Base-by-base conservation (phyloP, 495 filamentous ascomycete genomes). In the Hypoxylon subgilvum region DNA sequence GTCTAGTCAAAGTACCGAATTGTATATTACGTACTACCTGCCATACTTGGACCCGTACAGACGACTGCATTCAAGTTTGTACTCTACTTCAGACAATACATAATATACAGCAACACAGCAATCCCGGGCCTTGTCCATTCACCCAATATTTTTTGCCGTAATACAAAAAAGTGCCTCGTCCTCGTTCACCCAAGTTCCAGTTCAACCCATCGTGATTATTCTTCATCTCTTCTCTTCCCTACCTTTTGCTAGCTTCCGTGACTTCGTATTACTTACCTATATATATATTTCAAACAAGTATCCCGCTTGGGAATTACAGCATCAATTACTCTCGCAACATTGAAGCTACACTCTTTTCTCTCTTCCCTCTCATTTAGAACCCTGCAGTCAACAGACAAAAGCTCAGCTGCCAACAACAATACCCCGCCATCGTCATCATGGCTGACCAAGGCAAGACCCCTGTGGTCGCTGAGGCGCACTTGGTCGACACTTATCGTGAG, bases 381-480 rank as follows among this genome's bases (percentile, higher is more conserved):
- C 71, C 69, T 66, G 54, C 52, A 53, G 46, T 44, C 35, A 57
- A 58, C 61, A 57, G 58, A 49, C 61, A 65, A 60, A 16, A 46
- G 46, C 46, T 52, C 30, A 23, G 47, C 52, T 43, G 39, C 36
- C 61, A 72, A 67, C 69, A 64, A 59, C 52, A 54, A 43, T 61
- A 51, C 67, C 59, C 49, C 68, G 61, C 57, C 57, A 62, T 73
- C 57, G 61, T 73, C 75, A 77, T 47, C 63, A 93, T 94, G 89
- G 85, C 84, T 68, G 86, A 88, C 72, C 84, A 53, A 67, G 71
- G 79, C 58, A 82, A 83, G 71, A 75, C 79, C 68, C 77, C 84
- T 3, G 90, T 92, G 75, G 91, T 95, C 54, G 80, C 80, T 40
- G 91, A 96, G 78, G 88, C 91, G 66, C 90, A 94, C 74, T 78